These are phyloP conservation scores for Alternaria atra DNA, from an alignment of 2,329 filamentous ascomycete species.

Conservation along the genomic window DNA sequence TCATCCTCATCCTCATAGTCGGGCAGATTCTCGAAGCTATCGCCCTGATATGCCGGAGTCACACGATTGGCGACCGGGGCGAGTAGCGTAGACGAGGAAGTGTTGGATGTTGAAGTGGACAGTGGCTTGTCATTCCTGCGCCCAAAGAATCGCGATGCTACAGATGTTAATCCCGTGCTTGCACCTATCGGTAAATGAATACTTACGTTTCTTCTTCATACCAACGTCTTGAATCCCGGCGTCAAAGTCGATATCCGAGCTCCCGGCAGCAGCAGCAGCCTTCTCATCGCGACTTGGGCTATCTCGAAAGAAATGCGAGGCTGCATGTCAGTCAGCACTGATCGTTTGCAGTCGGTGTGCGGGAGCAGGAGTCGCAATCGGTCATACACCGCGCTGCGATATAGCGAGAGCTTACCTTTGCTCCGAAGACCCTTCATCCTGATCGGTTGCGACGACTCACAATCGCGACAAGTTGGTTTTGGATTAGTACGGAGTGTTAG, in stretches of 20 bases:
- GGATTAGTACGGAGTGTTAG: neutral
- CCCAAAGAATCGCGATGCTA: constrained; percentile 26
- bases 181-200: neutral
- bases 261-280: constrained; percentile 14
- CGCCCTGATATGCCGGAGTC: neutral
- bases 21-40: neutral
- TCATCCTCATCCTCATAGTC: neutral
- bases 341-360: neutral
- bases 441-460: neutral
- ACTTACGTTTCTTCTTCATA: constrained; percentile 29
- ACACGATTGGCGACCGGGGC: neutral
- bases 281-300: constrained; percentile 27
- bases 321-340: constrained; percentile 10
- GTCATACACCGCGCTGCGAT: neutral
- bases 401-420: constrained; percentile 23
- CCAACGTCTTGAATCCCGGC: constrained; percentile 24
- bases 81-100: constrained; percentile 6
- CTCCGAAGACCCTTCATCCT: constrained; percentile 31
- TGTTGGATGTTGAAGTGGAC: constrained; percentile 2
- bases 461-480: neutral
- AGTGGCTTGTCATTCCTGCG: constrained; percentile 14
- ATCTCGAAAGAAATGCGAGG: constrained; percentile 35
- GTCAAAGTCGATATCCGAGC: constrained; percentile 15
- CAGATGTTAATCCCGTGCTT: neutral
- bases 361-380: neutral